phyloP scores from a whole-genome alignment of 164 flowering plant genomes.

The Cinnamomum micranthum region DNA sequence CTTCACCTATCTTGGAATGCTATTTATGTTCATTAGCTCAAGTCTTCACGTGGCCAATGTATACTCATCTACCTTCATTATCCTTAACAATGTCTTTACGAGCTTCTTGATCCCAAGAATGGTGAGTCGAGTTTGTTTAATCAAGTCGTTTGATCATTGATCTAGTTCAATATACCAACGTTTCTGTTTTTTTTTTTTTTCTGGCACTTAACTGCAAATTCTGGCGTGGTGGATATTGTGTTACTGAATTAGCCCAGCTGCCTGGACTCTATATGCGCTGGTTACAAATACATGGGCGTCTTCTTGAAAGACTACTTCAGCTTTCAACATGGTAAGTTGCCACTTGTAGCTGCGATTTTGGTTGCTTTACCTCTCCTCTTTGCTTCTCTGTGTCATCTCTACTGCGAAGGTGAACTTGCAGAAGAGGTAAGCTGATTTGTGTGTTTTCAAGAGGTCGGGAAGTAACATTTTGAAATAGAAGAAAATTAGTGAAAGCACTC shows the following conservation, averaged over 20 bases:
- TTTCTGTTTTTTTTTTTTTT: too few relatives aligned
- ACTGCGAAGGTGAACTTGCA: constrained; percentile 8
- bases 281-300: background rate
- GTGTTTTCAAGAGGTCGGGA: too few relatives aligned
- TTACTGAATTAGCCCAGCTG: constrained; percentile 5
- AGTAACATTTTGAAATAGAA: too few relatives aligned
- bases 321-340: constrained; percentile 5
- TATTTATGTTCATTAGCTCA: constrained; percentile 37
- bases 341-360: constrained; percentile 2
- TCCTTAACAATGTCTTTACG: constrained; percentile 37
- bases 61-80: constrained; percentile 17
- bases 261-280: background rate
- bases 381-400: background rate
- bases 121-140: constrained; percentile 6
- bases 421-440: constrained; percentile 1
- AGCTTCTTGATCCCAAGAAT: constrained; percentile 46
- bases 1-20: constrained; percentile 45
- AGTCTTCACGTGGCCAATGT: constrained; percentile 32
- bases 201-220: background rate
- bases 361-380: constrained; percentile 9
- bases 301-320: constrained; percentile 4
- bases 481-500: too few relatives aligned
- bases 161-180: too few relatives aligned
- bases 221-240: constrained; percentile 8
- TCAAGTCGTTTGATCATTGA: background rate